These are phyloP conservation scores for Pichia sp. DNA, from an alignment of 1,139 yeast genomes.

Conservation along the genomic window DNA sequence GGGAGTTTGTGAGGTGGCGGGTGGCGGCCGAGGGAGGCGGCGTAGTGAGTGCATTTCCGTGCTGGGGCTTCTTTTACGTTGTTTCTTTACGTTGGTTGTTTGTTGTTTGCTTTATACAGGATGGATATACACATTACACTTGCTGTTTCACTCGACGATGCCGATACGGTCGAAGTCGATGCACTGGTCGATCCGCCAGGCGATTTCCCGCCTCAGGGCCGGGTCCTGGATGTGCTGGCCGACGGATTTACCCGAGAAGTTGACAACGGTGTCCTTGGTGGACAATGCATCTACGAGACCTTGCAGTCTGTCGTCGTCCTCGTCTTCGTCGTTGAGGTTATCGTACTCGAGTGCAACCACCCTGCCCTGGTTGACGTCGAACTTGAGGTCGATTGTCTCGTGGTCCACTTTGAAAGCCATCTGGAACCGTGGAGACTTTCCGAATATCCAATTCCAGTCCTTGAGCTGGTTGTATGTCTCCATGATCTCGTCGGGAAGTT, in stretches of 20 bases:
- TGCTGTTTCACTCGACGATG: background rate
- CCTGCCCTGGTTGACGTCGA: slow-evolving; percentile 26
- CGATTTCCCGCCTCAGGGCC: slow-evolving; percentile 17
- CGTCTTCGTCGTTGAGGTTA: background rate
- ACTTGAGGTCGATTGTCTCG: slow-evolving; percentile 15
- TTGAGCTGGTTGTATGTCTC: slow-evolving; percentile 44
- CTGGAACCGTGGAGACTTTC: slow-evolving; percentile 55
- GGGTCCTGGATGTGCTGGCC: slow-evolving; percentile 15
- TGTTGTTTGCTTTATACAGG: too few relatives aligned
- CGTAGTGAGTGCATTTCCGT: too few relatives aligned
- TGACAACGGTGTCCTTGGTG: slow-evolving; percentile 11
- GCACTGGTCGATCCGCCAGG: slow-evolving; percentile 30
- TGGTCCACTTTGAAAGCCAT: slow-evolving; percentile 17
- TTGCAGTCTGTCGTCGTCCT: slow-evolving; percentile 10
- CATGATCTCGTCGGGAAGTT: slow-evolving; percentile 47
- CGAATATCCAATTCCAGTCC: slow-evolving; percentile 72
- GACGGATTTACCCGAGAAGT: slow-evolving; percentile 19
- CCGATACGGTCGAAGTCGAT: slow-evolving; percentile 23
- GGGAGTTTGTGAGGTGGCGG: too few relatives aligned
- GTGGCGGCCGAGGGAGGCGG: too few relatives aligned
- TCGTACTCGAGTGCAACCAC: slow-evolving; percentile 20
- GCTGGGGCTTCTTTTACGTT: too few relatives aligned
- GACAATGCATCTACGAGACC: slow-evolving; percentile 4
- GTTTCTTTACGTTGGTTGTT: too few relatives aligned
- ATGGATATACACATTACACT: too few relatives aligned